phyloP scores from a whole-genome alignment of 352 stramenopile genomes.

The Globisporangium heterothallicum region DNA sequence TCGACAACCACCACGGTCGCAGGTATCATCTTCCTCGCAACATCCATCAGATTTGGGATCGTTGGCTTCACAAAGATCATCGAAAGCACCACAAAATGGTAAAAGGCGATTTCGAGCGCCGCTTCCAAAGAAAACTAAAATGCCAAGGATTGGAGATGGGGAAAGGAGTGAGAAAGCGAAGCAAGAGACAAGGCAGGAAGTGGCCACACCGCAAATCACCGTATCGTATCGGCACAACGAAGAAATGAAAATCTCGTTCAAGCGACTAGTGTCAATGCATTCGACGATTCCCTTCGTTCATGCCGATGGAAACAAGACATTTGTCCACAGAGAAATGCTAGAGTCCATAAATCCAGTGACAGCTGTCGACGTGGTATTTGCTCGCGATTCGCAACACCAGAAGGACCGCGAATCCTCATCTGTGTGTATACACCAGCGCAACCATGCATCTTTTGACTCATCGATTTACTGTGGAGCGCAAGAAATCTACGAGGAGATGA shows the following conservation, averaged over 20 bases:
- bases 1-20: conserved; percentile 1
- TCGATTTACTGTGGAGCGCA: conserved; percentile 12
- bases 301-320: conserved; percentile 1
- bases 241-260: conserved; percentile 45
- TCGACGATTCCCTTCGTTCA: conserved; percentile 4
- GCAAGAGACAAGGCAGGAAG: conserved; percentile 11
- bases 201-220: background rate
- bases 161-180: conserved; percentile 13
- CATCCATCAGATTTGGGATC: background rate
- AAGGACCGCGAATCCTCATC: background rate
- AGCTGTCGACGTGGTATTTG: conserved; percentile 24
- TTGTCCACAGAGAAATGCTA: conserved; percentile 16
- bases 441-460: conserved; percentile 12
- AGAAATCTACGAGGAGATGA: conserved; percentile 39
- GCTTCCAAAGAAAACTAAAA: conserved; percentile 28
- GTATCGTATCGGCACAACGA: conserved; percentile 22
- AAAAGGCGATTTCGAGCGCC: conserved; percentile 37
- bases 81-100: conserved; percentile 6
- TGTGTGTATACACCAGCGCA: conserved; percentile 8
- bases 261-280: conserved; percentile 14
- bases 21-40: background rate
- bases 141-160: conserved; percentile 1
- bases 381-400: background rate
- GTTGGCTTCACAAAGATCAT: conserved; percentile 1
- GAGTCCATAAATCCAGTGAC: conserved; percentile 28